Evolutionary conservation across 805 yeast species (phyloP), one percentile per base, ranked within the genome.

Genomic region (Saccharomycopsis javanensis): DNA sequence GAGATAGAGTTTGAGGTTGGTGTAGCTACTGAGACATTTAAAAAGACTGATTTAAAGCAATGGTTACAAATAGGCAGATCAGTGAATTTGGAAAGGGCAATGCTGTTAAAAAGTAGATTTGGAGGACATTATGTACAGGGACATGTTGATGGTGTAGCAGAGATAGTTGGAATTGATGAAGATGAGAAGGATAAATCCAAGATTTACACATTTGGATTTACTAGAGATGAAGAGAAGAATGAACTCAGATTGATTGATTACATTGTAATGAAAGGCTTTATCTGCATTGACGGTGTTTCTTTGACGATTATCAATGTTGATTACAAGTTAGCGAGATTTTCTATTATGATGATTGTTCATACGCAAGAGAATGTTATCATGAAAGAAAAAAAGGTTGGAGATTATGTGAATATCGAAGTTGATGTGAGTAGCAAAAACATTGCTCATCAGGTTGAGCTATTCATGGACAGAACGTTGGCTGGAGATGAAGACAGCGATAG

Each of bases 91-190:
- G 99, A 94, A 69, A 77, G 99, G 59, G 99, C 99, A 0, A 89
- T 94, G 33, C 34, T 37, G 23, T 76, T 74, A 3, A 69, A 65
- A 53, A 82, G 82, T 13, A 76, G 99, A 61, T 81, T 91, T 65
- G 99, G 99, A 25, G 99, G 99, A 0, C 99, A 94, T 70, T 81
- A 92, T 62, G 99, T 94, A 2, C 99, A 94, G 66, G 99, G 99
- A 5, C 99, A 94, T 72, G 89, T 94, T 30, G 99, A 94, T 68
- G 88, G 97, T 0, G 77, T 85, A 35, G 97, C 97, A 1, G 69
- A 68, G 35, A 85, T 92, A 42, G 76, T 78, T 1, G 68, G 71
- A 0, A 75, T 71, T 28, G 70, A 62, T 8, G 71, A 79, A 1
- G 97, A 91, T 66, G 86, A 71, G n/a, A 42, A 42, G 28, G 77